These are phyloP conservation scores for Cyberlindnera suaveolens DNA, from an alignment of 805 yeast species.

Conservation along the genomic window DNA sequence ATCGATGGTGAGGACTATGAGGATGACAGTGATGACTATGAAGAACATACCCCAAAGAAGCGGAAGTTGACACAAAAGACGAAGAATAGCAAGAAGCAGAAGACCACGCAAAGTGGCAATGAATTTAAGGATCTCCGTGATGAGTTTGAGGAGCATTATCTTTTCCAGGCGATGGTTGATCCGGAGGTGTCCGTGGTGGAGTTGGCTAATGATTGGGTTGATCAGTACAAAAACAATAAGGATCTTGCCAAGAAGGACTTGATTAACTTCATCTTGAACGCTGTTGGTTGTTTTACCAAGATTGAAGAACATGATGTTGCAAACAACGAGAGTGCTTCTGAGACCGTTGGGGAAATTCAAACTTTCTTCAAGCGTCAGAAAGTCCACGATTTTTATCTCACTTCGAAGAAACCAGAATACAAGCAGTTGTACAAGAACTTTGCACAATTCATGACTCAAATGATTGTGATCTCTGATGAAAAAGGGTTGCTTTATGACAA, in stretches of 20 bases:
- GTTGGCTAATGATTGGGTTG: constrained; percentile 52
- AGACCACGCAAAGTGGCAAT: constrained; percentile 12
- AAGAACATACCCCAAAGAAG: constrained; percentile 8
- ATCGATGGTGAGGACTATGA: constrained; percentile 20
- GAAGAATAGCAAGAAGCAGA: constrained; percentile 2
- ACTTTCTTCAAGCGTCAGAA: constrained; percentile 53
- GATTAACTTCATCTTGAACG: constrained; percentile 61
- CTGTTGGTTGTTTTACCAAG: constrained; percentile 64
- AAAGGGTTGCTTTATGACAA: constrained; percentile 48
- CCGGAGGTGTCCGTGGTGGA: constrained; percentile 45
- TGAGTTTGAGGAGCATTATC: constrained; percentile 39
- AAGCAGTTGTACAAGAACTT: constrained; percentile 49
- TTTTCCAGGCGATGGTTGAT: constrained; percentile 46
- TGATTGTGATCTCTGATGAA: constrained; percentile 52
- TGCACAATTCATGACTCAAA: constrained; percentile 45
- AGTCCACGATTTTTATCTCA: constrained; percentile 64
- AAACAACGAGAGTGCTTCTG: constrained; percentile 61
- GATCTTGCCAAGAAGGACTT: constrained; percentile 51
- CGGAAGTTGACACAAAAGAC: constrained; percentile 12
- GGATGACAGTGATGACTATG: constrained; percentile 16
- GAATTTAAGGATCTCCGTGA: constrained; percentile 31
- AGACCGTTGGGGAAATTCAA: constrained; percentile 70
- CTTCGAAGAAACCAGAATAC: constrained; percentile 40
- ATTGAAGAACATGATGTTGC: constrained; percentile 72
- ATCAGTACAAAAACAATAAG: constrained; percentile 38